Conservation (phyloP, 177 flowering plant species). For the Vitis hybrid region DNA sequence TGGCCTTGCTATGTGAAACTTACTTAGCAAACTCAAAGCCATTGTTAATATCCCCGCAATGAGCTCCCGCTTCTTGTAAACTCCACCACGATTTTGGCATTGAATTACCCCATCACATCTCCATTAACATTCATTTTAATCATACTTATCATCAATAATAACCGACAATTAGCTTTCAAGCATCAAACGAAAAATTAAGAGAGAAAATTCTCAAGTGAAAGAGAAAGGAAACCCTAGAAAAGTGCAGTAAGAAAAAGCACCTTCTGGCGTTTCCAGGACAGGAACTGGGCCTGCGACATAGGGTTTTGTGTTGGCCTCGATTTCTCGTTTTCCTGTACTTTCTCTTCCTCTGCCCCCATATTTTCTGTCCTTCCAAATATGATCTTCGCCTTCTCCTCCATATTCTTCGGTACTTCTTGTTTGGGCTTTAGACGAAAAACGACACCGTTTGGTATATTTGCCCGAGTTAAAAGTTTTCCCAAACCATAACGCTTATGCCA, state of each 20-base stretch:
- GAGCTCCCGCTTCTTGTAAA: too few relatives aligned
- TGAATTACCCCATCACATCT: too few relatives aligned
- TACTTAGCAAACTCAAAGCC: too few relatives aligned
- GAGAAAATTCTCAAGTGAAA: not conserved
- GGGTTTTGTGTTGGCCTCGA: constrained; percentile 14
- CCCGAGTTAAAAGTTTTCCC: too few relatives aligned
- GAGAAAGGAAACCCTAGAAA: constrained; percentile 4
- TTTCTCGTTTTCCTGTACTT: constrained; percentile 7
- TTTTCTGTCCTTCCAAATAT: constrained; percentile 6
- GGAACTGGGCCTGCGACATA: constrained; percentile 47
- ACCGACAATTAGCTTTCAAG: too few relatives aligned
- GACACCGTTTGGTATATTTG: not conserved
- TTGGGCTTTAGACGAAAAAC: not conserved
- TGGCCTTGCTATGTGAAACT: too few relatives aligned
- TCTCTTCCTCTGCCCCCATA: constrained; percentile 48
- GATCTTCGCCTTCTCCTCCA: not conserved
- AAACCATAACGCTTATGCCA: too few relatives aligned
- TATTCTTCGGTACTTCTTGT: not conserved
- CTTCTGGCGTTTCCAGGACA: constrained; percentile 54
- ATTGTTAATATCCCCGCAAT: too few relatives aligned
- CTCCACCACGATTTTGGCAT: too few relatives aligned
- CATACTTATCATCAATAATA: too few relatives aligned
- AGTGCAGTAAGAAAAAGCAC: constrained; percentile 4
- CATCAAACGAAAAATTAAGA: too few relatives aligned
- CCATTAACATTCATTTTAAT: too few relatives aligned